Conservation (phyloP, 1,284 basidiomycete genomes). For the Fomitopsis pinicola region DNA sequence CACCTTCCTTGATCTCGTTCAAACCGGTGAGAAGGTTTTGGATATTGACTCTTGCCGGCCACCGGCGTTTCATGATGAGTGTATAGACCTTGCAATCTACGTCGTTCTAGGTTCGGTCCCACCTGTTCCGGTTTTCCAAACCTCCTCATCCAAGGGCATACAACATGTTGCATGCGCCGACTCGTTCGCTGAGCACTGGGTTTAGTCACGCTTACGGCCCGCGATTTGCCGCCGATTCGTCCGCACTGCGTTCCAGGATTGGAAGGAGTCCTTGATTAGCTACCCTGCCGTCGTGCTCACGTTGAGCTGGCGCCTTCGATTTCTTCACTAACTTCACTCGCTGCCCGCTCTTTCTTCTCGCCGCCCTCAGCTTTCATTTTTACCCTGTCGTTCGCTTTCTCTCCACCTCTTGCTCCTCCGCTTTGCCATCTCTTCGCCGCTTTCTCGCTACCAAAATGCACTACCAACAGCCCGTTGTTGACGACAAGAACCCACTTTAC, state of each 20-base stretch:
- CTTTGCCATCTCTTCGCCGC: background rate
- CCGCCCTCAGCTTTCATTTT: background rate
- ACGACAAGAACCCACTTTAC: slow-evolving; percentile 24
- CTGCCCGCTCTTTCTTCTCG: background rate
- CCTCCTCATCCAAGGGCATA: too few species aligned
- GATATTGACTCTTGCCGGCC: too few species aligned
- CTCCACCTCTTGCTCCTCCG: background rate
- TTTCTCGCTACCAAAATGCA: background rate
- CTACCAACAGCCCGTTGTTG: slow-evolving; percentile 10
- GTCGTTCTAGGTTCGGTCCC: too few species aligned
- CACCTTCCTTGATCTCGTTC: too few species aligned
- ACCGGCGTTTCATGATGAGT: too few species aligned
- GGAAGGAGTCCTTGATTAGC: background rate
- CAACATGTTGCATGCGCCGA: background rate
- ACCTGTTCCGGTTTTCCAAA: too few species aligned
- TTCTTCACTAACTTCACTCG: background rate
- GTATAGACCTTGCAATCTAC: too few species aligned
- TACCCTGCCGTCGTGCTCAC: background rate
- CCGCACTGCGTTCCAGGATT: background rate
- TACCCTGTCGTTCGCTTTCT: background rate
- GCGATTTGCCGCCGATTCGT: background rate
- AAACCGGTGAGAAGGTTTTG: too few species aligned
- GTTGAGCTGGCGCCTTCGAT: background rate
- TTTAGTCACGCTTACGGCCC: background rate
- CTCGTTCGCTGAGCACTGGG: background rate